A percentile compares a stretch with the other conserved stretches of the same genome.
Evolutionary conservation across 2,329 filamentous ascomycete genomes (phyloP).

Genomic region (Bipolaris zeicola): DNA sequence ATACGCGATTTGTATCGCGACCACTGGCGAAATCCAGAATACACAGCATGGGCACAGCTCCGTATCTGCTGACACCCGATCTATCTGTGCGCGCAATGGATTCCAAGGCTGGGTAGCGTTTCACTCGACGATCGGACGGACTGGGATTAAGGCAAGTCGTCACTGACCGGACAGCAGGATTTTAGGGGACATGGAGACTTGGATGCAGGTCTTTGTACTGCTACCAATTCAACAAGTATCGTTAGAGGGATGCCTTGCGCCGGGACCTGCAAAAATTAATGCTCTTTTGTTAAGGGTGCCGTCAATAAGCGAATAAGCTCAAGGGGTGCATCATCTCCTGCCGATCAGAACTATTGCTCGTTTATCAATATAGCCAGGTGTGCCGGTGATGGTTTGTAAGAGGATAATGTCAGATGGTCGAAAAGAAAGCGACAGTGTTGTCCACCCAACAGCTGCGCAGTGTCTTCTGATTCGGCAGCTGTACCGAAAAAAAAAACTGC

Average conservation of each 20-base stretch:
- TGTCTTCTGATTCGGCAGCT: neutral
- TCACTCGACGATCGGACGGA: neutral
- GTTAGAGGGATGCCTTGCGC: neutral
- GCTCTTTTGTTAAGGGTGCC: neutral
- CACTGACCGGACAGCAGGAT: neutral
- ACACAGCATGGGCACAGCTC: neutral
- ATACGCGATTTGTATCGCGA: constrained; percentile 6
- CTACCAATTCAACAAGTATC: neutral
- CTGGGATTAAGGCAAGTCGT: neutral
- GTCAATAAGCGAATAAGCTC: neutral
- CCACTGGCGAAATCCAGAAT: constrained; percentile 1
- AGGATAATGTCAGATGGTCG: neutral
- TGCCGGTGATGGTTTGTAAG: neutral
- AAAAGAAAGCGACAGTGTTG: neutral
- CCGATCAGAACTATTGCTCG: neutral
- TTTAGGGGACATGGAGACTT: neutral
- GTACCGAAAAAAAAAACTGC: neutral
- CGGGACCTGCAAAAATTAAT: neutral
- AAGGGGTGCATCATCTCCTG: neutral
- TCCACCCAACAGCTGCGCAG: neutral
- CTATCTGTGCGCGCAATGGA: neutral
- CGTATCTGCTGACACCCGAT: constrained; percentile 2
- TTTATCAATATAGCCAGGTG: neutral
- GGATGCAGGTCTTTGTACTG: neutral
- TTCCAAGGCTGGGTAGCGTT: neutral